Conservation (phyloP, 1,284 basidiomycete genomes). For the Pholiota adiposa region DNA sequence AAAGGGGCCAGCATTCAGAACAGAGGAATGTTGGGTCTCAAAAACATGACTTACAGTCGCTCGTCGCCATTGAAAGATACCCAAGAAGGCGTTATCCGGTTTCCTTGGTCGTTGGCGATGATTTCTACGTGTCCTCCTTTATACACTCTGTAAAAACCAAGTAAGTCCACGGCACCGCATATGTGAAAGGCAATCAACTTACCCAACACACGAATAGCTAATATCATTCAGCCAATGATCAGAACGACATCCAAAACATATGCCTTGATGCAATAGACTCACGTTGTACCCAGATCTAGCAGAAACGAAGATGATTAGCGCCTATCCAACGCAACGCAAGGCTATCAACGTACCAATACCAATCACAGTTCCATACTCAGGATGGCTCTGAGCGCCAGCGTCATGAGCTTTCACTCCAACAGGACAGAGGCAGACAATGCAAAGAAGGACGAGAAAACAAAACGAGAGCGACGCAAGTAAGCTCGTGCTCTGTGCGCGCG, state of each 20-base stretch:
- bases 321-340: neutral
- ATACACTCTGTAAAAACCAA: conserved; percentile 29
- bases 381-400: conserved; percentile 12
- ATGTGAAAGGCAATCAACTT: conserved; percentile 1
- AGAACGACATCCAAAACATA: neutral
- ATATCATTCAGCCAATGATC: neutral
- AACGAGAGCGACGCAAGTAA: conserved; percentile 22
- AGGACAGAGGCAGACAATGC: conserved; percentile 31
- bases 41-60: conserved; percentile 50
- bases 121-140: conserved; percentile 78
- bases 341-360: conserved; percentile 30
- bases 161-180: neutral
- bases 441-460: conserved; percentile 27
- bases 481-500: conserved; percentile 18
- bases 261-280: neutral
- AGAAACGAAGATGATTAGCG: neutral
- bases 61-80: conserved; percentile 80
- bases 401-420: conserved; percentile 23
- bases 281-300: conserved; percentile 29
- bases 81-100: conserved; percentile 85
- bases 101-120: conserved; percentile 86
- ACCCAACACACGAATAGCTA: conserved; percentile 35
- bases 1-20: neutral
- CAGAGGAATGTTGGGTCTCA: neutral
- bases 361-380: conserved; percentile 33